Evolutionary conservation across 345 rosid genomes (phyloP).

Genomic region (Kernera saxatilis): DNA sequence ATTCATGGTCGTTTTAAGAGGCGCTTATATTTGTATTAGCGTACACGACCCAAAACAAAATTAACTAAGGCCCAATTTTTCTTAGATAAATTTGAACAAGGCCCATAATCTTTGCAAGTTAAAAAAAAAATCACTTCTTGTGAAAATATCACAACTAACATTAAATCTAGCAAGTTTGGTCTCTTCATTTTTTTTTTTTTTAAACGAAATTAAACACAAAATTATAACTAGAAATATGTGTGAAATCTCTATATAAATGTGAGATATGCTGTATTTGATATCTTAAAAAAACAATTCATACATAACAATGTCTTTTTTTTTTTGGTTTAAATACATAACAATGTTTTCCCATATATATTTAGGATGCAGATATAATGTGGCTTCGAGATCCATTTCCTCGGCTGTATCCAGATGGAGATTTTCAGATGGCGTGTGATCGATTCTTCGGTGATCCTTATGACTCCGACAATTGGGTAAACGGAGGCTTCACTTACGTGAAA

Average conservation of each 20-base stretch:
- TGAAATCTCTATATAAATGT: no score
- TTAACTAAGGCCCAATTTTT: neutral
- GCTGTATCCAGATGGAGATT: conserved; percentile 52
- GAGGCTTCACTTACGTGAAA: conserved; percentile 62
- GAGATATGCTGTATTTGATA: no score
- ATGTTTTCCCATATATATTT: neutral
- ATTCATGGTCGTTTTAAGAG: no score
- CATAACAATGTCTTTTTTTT: neutral
- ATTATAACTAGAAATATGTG: no score
- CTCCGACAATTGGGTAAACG: conserved; percentile 47
- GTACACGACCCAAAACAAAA: neutral
- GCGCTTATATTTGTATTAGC: conserved; percentile 3
- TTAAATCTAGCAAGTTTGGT: neutral
- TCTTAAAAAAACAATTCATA: no score
- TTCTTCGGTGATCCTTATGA: conserved; percentile 40
- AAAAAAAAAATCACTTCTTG: no score
- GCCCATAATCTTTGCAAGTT: no score
- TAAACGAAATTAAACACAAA: no score
- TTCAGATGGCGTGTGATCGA: conserved; percentile 78
- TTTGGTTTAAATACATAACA: no score
- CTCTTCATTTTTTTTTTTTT: neutral
- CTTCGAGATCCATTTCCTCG: conserved; percentile 65
- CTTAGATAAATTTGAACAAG: neutral
- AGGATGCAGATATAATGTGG: conserved; percentile 92
- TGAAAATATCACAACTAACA: neutral